phyloP scores from a whole-genome alignment of 2,329 filamentous ascomycete species.

The Trichophyton equinum region DNA sequence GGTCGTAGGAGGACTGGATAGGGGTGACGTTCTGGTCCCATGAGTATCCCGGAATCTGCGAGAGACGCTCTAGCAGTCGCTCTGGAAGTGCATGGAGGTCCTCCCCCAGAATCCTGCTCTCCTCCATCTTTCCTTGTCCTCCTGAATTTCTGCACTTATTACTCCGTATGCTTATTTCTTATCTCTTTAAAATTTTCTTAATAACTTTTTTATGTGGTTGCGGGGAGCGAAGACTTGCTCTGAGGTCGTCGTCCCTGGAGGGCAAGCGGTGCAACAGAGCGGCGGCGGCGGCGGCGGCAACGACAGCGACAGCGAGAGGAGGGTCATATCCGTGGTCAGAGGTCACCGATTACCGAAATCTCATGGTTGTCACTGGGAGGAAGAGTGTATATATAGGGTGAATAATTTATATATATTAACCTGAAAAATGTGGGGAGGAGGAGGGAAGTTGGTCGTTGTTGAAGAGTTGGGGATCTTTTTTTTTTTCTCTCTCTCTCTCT shows the following conservation, averaged over 20 bases:
- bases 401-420: background rate
- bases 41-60: constrained; percentile 59
- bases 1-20: constrained; percentile 60
- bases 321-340: background rate
- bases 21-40: constrained; percentile 54
- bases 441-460: too few species aligned
- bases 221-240: background rate
- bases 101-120: constrained; percentile 29
- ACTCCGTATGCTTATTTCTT: too few species aligned
- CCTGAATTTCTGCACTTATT: too few species aligned
- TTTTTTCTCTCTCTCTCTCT: too few species aligned
- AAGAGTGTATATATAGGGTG: background rate
- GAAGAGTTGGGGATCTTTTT: too few species aligned
- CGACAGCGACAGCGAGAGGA: background rate
- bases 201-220: too few species aligned
- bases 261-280: background rate
- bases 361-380: background rate
- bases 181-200: too few species aligned
- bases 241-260: background rate
- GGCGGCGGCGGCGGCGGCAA: background rate
- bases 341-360: background rate
- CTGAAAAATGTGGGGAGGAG: too few species aligned
- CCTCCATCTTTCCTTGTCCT: constrained; percentile 14
- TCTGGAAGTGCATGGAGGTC: constrained; percentile 46
- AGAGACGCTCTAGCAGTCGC: constrained; percentile 59